Percentiles rank a stretch among this genome's conserved stretches.
Conservation (phyloP, 805 yeast genomes). For the Nakazawaea siamensis region DNA sequence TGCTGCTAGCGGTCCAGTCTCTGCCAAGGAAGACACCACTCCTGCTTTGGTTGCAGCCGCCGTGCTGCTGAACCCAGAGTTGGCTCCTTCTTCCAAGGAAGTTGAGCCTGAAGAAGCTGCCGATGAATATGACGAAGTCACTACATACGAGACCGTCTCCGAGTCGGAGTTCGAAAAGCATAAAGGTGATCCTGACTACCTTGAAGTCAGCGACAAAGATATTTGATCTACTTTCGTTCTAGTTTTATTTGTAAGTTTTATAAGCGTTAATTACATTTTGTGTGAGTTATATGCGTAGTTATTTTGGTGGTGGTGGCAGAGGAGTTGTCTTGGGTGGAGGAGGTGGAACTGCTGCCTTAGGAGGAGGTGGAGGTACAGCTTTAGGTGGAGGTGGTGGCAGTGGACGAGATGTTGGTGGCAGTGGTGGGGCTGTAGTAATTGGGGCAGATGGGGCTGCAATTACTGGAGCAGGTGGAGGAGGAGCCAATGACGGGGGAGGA, state of each 20-base stretch:
- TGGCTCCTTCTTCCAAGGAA: neutral
- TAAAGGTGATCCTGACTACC: slow-evolving; percentile 40
- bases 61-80: slow-evolving; percentile 5
- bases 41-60: slow-evolving; percentile 8
- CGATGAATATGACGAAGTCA: slow-evolving; percentile 23
- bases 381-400: slow-evolving; percentile 1
- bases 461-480: slow-evolving; percentile 16
- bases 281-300: neutral
- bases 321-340: neutral
- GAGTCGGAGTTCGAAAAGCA: slow-evolving; percentile 37
- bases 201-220: slow-evolving; percentile 20
- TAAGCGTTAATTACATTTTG: neutral
- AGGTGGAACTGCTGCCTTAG: neutral
- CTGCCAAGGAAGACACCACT: neutral
- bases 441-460: slow-evolving; percentile 18
- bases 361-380: neutral
- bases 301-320: neutral
- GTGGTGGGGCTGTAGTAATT: slow-evolving; percentile 1
- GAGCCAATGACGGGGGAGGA: slow-evolving; percentile 14
- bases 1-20: neutral
- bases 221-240: no score
- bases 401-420: neutral
- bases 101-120: neutral
- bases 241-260: neutral
- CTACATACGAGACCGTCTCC: slow-evolving; percentile 39